Evolutionary conservation across 139 green algal species (phyloP).

Genomic region (Coelastrella sp.): DNA sequence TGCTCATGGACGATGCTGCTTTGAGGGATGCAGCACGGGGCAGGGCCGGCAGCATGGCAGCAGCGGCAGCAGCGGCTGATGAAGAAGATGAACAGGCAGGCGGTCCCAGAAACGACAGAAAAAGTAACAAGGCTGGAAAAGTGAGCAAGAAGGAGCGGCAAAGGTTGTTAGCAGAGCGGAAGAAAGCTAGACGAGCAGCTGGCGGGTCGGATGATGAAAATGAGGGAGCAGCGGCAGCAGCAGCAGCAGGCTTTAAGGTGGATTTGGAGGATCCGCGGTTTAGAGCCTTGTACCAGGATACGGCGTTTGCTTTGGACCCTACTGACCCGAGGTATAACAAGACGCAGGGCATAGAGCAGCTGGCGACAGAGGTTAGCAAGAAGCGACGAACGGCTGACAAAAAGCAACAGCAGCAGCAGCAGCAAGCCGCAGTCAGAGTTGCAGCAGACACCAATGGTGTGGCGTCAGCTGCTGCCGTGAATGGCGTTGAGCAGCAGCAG

Average conservation of each 20-base stretch:
- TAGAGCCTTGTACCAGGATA: conserved; percentile 69
- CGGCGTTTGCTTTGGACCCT: conserved; percentile 91
- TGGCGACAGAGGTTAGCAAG: conserved; percentile 40
- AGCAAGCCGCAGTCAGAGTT: not conserved
- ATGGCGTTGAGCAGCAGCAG: not conserved
- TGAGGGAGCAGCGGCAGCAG: conserved; percentile 53
- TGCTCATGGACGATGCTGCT: conserved; percentile 91
- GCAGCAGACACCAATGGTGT: conserved; percentile 21
- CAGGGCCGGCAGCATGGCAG: not conserved
- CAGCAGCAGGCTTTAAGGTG: conserved; percentile 27
- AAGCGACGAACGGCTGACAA: not conserved
- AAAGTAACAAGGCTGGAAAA: not conserved
- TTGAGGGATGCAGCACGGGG: conserved; percentile 59
- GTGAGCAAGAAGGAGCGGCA: conserved; percentile 42
- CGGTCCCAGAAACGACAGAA: conserved; percentile 23
- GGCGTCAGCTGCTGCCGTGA: conserved; percentile 39
- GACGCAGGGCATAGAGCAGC: conserved; percentile 42
- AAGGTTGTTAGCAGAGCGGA: conserved; percentile 29
- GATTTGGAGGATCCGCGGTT: conserved; percentile 89
- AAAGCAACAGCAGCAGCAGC: conserved; percentile 28
- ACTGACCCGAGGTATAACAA: conserved; percentile 89
- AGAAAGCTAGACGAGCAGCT: conserved; percentile 47
- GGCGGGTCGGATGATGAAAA: conserved; percentile 61
- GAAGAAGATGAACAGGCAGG: conserved; percentile 38
- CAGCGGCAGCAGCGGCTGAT: conserved; percentile 41